Base-by-base conservation (phyloP, 1,139 yeast genomes). In the Blastobotrys apis region DNA sequence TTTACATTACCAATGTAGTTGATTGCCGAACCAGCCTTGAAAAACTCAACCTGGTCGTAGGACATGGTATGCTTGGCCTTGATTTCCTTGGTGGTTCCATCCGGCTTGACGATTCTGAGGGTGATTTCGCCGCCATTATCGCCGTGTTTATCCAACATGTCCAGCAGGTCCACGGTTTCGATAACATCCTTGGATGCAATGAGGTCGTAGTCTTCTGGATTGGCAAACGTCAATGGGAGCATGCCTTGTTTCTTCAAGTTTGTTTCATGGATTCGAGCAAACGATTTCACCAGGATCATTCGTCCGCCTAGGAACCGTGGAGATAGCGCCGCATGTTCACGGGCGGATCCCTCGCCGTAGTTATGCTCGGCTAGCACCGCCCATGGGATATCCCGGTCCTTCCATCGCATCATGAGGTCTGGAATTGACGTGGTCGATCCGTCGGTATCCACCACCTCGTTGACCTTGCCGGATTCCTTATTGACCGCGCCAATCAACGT, bases 331-430 rank as follows among this genome's bases (percentile, higher is more conserved):
- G 98, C 98, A 62, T 92, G 98, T 66, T 92, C 98, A 75, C 98
- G 84, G 20, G 98, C 97, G 45, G 97, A 87, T 53, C 98, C 98
- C 73, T 92, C 98, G 67, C 98, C 98, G 60, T 90, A 92, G 70
- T 92, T 92, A 64, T 92, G 96, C 64, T 90, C 98, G 42, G 97
- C 98, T 52, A 92, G 84, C 39, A 92, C 97, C 53, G 80, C 76
- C 98, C 98, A 92, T 15, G 95, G 94, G 57, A 86, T 77, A 6
- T 68, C 58, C 52, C 86, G 94, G 37, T 78, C 72, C 67, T 90
- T 90, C 97, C 97, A 92, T 64, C 85, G 84, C 68, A 82, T 84
- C 97, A 92, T 90, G 49, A 90, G 75, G 58, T 87, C 97, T n/a
- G 98, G 98, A 54, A 92, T 92, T 17, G 92, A 79, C 62, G 54